A percentile compares a stretch with the other conserved stretches of the same genome.
phyloP scores from a whole-genome alignment of 331 rosid genomes.

The Cucumis variabilis region DNA sequence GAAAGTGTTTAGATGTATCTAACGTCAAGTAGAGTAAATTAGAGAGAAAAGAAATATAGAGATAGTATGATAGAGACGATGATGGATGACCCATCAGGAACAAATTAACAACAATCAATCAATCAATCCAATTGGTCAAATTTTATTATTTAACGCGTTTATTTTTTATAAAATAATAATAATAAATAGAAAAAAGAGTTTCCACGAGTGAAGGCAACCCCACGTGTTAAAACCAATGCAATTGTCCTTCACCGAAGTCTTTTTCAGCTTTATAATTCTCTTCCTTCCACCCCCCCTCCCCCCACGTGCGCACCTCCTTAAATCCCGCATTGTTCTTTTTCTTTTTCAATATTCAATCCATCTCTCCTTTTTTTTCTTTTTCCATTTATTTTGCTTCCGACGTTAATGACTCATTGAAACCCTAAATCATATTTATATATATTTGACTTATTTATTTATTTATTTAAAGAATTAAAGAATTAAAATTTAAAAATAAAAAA shows the following conservation, averaged over 20 bases:
- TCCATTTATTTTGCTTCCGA: neutral
- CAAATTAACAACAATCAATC: too few species aligned
- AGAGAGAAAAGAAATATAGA: too few species aligned
- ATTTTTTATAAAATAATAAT: neutral
- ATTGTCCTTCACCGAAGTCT: neutral
- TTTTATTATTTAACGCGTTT: neutral
- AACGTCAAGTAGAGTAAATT: too few species aligned
- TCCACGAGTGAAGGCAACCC: neutral
- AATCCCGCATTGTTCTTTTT: neutral
- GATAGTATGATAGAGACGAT: too few species aligned
- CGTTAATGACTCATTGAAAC: neutral
- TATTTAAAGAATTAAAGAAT: too few species aligned
- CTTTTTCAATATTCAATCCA: neutral
- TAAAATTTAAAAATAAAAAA: too few species aligned
- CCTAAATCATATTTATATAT: neutral
- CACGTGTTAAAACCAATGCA: neutral
- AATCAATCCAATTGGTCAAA: too few species aligned
- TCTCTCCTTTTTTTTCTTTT: neutral
- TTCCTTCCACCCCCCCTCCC: too few species aligned
- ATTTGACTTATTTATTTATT: neutral
- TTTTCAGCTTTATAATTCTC: neutral
- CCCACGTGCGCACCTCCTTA: conserved; percentile 24
- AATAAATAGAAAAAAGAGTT: too few species aligned
- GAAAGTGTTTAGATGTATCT: too few species aligned
- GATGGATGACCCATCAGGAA: too few species aligned